Base-by-base conservation (phyloP, 345 rosid genomes). In the Gossypium longicalyx region DNA sequence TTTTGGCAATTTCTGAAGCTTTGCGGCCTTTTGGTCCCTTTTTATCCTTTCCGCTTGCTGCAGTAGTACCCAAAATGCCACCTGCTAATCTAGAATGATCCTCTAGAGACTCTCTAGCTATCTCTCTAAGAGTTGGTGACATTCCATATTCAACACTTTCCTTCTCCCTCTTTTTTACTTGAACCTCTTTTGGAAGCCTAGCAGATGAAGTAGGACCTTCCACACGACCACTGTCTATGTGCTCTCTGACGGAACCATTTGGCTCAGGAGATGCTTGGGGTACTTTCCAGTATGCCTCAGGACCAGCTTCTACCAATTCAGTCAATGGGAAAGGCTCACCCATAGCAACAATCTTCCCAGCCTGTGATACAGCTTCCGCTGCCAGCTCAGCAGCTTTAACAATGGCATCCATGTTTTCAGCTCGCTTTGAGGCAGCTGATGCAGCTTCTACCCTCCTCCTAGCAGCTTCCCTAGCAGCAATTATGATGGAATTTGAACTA, bases 351-450 rank as follows among this genome's bases (percentile, higher is more conserved):
- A 93, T 87, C 81, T 86, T 93, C 74, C 98, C 97, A 75, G 97
- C 98, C 83, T 90, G 98, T 53, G 93, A 86, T 49, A 93, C 97
- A 47, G 99, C 97, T 77, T 89, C 98, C 9, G 92, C 91, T 74
- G 99, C 98, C 81, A 93, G 81, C 79, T 91, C 93, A 41, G 99
- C 99, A 82, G 99, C 99, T 82, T 85, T 93, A 38, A 96, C 88
- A 73, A 93, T 84, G 20, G 98, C 92, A 83, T 90, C 92, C 83
- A 91, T 83, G 79, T 93, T 96, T 83, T 96, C 97, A 85, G 97
- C 98, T 79, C 64, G 88, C 87, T 86, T 87, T n/a, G 98, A 79
- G 74, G 98, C 97, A 74, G 92, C 92, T 63, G 97, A 89, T 72
- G 95, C 91, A 77, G 89, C 97, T 86, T 91, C 93, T 71, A 91